These are phyloP conservation scores for Eleusine coracana DNA, from an alignment of 176 grass and related monocot genomes.

Conservation along the genomic window DNA sequence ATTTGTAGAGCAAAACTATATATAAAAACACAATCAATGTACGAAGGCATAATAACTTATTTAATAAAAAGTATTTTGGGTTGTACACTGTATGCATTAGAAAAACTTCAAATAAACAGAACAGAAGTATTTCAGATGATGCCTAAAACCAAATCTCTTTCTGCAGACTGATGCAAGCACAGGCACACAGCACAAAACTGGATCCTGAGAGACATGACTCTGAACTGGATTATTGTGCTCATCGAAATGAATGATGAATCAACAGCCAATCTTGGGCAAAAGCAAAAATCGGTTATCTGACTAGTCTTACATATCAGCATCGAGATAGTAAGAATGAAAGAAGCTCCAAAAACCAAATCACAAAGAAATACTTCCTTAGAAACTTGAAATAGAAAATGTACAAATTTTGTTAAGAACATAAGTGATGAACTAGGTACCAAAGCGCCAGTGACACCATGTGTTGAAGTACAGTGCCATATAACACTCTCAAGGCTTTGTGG, in stretches of 20 bases:
- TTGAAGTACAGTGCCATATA: background rate
- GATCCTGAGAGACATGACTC: background rate
- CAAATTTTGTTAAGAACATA: background rate
- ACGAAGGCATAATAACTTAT: slow-evolving; percentile 12
- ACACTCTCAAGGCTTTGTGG: background rate
- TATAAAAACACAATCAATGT: too few species aligned
- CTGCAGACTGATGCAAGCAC: background rate
- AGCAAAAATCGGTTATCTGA: background rate
- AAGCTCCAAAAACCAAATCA: background rate
- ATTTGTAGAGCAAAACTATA: background rate
- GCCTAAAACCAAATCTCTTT: background rate
- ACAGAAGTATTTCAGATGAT: background rate
- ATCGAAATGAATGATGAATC: background rate
- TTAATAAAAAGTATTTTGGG: background rate
- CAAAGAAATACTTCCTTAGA: background rate
- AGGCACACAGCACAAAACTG: background rate
- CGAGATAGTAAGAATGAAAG: background rate
- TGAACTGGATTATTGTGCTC: background rate
- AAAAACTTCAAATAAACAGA: background rate
- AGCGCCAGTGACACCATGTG: background rate
- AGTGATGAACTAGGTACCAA: background rate
- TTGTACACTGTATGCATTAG: background rate
- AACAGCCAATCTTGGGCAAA: background rate
- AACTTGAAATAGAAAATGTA: background rate
- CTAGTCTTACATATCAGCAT: background rate